Conservation (phyloP, 2,329 filamentous ascomycete species). For the Fusarium keratoplasticum region DNA sequence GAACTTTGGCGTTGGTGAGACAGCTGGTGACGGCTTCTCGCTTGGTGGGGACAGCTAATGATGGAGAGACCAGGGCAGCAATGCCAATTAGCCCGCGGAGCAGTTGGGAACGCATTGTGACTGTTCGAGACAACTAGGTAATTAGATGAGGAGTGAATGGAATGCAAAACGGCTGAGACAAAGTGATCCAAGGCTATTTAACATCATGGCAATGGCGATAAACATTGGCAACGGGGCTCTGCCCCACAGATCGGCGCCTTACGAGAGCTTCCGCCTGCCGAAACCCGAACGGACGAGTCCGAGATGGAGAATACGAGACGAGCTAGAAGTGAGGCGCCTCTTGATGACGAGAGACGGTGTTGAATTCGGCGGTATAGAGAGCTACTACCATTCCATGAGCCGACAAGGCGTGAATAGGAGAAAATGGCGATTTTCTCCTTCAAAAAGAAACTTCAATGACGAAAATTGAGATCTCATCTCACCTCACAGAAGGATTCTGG, state of each 20-base stretch:
- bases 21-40: slow-evolving; percentile 44
- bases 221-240: neutral
- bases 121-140: neutral
- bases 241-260: slow-evolving; percentile 21
- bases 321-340: slow-evolving; percentile 1
- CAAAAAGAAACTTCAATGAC: neutral
- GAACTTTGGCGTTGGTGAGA: slow-evolving; percentile 43
- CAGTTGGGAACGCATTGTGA: slow-evolving; percentile 6
- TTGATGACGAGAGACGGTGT: neutral
- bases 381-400: neutral
- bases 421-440: neutral
- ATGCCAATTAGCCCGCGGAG: slow-evolving; percentile 14
- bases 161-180: neutral
- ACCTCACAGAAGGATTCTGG: slow-evolving; percentile 12
- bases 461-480: neutral
- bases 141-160: neutral
- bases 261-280: neutral
- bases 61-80: neutral
- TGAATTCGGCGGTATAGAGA: neutral
- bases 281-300: neutral
- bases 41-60: slow-evolving; percentile 32
- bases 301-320: slow-evolving; percentile 9
- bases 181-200: neutral
- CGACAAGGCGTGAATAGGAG: neutral
- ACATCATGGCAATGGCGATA: neutral